Conservation (phyloP, 805 yeast species). For the Ogataea dorogensis region DNA sequence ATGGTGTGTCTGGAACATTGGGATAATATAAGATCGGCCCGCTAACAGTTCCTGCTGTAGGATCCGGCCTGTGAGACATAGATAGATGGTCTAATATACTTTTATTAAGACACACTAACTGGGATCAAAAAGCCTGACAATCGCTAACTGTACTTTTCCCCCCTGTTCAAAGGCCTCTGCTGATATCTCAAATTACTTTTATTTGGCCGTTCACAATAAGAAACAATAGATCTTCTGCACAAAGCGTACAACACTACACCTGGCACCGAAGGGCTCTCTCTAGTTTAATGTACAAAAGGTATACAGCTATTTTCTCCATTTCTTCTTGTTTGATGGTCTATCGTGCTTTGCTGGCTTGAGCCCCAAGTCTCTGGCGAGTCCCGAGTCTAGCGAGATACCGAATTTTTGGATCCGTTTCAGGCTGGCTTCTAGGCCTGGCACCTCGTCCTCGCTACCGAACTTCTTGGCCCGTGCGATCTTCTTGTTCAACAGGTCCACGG, state of each 20-base stretch:
- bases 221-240: conserved; percentile 9
- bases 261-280: conserved; percentile 8
- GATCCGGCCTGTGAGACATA: conserved; percentile 8
- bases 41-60: conserved; percentile 2
- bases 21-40: conserved; percentile 1
- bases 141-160: background rate
- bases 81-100: background rate
- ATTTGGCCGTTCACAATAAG: conserved; percentile 8
- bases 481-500: conserved; percentile 62
- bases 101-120: too few relatives aligned
- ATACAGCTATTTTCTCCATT: conserved; percentile 2
- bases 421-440: conserved; percentile 55
- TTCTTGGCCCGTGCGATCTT: conserved; percentile 73
- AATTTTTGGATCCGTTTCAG: conserved; percentile 77
- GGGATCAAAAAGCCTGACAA: background rate
- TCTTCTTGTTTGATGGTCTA: conserved; percentile 3
- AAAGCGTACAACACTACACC: conserved; percentile 1
- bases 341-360: conserved; percentile 29
- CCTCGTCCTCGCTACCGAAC: conserved; percentile 62
- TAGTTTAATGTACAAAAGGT: conserved; percentile 4
- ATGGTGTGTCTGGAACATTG: conserved; percentile 2
- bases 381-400: conserved; percentile 69
- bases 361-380: conserved; percentile 68
- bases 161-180: conserved; percentile 6
- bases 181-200: conserved; percentile 6